phyloP scores from a whole-genome alignment of 371 early-diverging fungal species.

The Aphelidium insulamus region DNA sequence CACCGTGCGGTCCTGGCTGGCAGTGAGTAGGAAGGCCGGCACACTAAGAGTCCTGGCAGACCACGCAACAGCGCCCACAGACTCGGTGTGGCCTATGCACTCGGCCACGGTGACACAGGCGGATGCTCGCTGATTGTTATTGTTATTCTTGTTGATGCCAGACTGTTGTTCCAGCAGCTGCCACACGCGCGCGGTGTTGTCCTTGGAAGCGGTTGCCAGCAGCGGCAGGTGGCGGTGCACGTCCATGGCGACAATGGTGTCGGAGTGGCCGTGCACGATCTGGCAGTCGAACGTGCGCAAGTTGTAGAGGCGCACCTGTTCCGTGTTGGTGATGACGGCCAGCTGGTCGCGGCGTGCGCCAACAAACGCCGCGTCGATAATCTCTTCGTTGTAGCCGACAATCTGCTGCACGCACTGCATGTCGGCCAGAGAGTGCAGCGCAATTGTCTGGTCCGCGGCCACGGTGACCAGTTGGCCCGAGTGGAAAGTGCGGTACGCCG shows the following conservation, averaged over 20 bases:
- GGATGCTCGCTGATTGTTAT: too few relatives aligned
- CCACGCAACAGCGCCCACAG: constrained; percentile 61
- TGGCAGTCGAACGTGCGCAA: constrained; percentile 53
- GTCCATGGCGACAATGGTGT: constrained; percentile 60
- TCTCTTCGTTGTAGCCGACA: constrained; percentile 86
- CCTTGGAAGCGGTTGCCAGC: constrained; percentile 71
- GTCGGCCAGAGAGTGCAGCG: constrained; percentile 36
- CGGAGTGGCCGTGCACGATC: constrained; percentile 65
- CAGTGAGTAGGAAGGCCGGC: constrained; percentile 44
- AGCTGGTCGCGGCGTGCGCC: constrained; percentile 41
- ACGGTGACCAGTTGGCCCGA: constrained; percentile 36
- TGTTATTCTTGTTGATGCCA: too few relatives aligned
- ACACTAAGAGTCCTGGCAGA: constrained; percentile 29
- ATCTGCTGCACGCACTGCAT: constrained; percentile 48
- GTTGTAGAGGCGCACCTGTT: constrained; percentile 66
- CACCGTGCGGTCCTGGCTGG: constrained; percentile 77
- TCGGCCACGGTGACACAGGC: constrained; percentile 31
- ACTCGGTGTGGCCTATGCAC: constrained; percentile 74
- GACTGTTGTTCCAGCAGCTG: too few relatives aligned
- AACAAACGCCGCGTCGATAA: constrained; percentile 62
- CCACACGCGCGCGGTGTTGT: constrained; percentile 70
- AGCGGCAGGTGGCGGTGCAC: constrained; percentile 23
- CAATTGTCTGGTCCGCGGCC: constrained; percentile 73
- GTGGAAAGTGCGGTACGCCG: too few relatives aligned
- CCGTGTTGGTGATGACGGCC: constrained; percentile 79